Base-by-base conservation (phyloP, 495 filamentous ascomycete genomes). In the Penicillium desertorum region DNA sequence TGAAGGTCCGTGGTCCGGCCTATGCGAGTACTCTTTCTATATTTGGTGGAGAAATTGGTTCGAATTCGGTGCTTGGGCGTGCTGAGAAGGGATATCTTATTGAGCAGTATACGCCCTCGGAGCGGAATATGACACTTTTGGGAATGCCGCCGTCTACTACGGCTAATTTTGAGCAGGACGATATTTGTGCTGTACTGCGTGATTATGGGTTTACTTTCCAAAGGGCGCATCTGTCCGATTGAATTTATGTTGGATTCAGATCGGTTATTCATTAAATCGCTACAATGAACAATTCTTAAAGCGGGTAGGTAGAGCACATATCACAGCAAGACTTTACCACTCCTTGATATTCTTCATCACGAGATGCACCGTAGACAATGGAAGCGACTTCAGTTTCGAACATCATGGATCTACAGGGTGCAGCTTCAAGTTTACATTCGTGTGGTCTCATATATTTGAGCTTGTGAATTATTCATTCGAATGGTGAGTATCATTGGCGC, bases 191-290 rank as follows among this genome's bases (percentile, higher is more conserved):
- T 11, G 60, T 72, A 2, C 64, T 70, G 53, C 51, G 62, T 44
- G 61, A 66, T 7, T 65, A 65, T 49, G 69, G 69, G 42, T 66
- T 64, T 58, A 66, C 61, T 2, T 72, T 68, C 55, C 57, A 70
- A 29, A 25, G 55, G 23, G 58, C 58, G 9, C 22, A 34, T 4
- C 49, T 56, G 17, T 59, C 56, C 6, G 51, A 32, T 58, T 60
- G 16, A 43, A n/a, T 45, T 1, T 1, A 14, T 14, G 11, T 36
- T 23, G 0, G 0, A 4, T 12, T 32, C 19, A 16, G 46, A 5
- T 16, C 8, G 5, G 16, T n/a, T n/a, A 37, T 37, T 37, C 1
- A 37, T 7, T 0, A n/a, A 14, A n/a, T 39, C 6, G 16, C 5
- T n/a, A 39, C 16, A 39, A n/a, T n/a, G 5, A n/a, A 39, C 36